Evolutionary conservation across 768 basidiomycete genomes (phyloP), one percentile per base, ranked within the genome.

Genomic region (Russula earlei): DNA sequence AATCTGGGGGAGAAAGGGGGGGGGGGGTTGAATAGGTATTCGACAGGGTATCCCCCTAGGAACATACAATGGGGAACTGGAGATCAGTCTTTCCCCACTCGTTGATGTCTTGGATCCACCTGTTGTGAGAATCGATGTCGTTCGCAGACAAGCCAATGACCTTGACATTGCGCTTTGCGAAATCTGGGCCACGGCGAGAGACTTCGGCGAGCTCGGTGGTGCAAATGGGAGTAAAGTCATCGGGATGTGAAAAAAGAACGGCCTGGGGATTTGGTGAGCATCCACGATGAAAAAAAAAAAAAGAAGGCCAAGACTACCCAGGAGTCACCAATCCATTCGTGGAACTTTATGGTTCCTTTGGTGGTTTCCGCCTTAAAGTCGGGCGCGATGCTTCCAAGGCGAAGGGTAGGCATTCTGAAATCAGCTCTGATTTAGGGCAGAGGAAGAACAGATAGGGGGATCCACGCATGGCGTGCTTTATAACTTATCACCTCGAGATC

Each of bases 131-230:
- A 9, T 83, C 72, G 61, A 98, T 81, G 66, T 77, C 80, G 71
- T 98, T 98, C 67, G 94, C 93, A 41, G 89, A 91, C 57, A 98
- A 82, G 38, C 92, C 92, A 60, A 94, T 91, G 59, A 95, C 78
- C 74, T 98, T 97, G 66, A 97, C 92, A 62, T 83, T 81, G 59
- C 96, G 86, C 67, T 84, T 82, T 48, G 73, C 76, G 68, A 97
- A 99, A 70, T 97, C 94, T 15, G 75, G 74, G 12, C 82, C 78
- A 57, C 90, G 87, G 61, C 91, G 85, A 48, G 96, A 87, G 42
- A 96, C 93, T 69, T 96, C 95, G 49, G 91, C 93, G 36, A 98
- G 85, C 75, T 98, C 96, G 52, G 96, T 99, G 46, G 96, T 94
- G 79, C 90, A 93, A 50, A 94, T 85, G 47, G 88, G 87, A n/a